These are phyloP conservation scores for Salmacisia buchloeana DNA, from an alignment of 1,284 basidiomycete species.

Conservation along the genomic window DNA sequence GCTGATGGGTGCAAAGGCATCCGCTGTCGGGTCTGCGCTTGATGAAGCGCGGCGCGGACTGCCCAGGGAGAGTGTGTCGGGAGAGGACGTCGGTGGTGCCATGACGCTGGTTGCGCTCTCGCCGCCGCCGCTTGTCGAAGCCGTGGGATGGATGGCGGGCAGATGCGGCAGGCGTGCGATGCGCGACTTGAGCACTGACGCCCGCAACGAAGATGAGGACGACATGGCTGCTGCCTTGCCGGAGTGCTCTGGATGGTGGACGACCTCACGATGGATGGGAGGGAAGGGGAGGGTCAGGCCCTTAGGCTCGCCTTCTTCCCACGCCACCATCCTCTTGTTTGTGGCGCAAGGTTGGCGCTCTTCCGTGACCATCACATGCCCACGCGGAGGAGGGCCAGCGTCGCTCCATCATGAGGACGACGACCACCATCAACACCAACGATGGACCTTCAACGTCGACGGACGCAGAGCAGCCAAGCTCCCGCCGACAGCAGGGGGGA, in stretches of 20 bases:
- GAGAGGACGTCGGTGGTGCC: background rate
- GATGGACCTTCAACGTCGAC: background rate
- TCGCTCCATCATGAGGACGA: background rate
- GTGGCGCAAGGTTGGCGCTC: background rate
- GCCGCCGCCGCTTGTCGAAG: background rate
- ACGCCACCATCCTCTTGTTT: background rate
- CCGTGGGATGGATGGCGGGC: conserved; percentile 12
- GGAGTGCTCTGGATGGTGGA: too few species aligned
- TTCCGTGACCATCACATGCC: background rate
- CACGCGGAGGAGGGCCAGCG: background rate
- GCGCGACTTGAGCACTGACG: conserved; percentile 12
- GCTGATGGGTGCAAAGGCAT: background rate
- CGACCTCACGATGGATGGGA: too few species aligned
- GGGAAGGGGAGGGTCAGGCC: too few species aligned
- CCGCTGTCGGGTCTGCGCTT: background rate
- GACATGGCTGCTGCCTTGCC: background rate
- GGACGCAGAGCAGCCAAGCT: background rate
- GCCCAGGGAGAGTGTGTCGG: background rate
- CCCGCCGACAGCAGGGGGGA: background rate
- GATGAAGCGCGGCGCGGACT: background rate
- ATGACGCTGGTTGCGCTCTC: background rate
- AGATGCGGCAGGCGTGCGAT: conserved; percentile 15
- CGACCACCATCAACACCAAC: background rate
- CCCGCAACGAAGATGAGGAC: background rate
- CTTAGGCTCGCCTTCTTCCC: background rate